These are phyloP conservation scores for Lepidium sativum DNA, from an alignment of 345 rosid species.

Conservation along the genomic window DNA sequence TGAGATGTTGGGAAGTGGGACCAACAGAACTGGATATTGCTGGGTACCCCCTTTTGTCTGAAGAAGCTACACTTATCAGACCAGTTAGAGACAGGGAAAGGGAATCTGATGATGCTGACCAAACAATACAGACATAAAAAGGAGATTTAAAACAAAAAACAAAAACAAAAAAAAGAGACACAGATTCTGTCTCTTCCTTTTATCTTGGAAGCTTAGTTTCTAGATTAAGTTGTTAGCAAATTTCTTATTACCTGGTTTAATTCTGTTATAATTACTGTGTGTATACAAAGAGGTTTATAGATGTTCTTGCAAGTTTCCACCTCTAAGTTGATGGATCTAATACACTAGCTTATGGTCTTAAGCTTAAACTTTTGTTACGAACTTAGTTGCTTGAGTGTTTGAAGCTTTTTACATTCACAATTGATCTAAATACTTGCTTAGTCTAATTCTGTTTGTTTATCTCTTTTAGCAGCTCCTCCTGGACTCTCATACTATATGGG, in stretches of 20 bases:
- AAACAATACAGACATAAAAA: constrained; percentile 12
- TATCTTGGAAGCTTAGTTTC: not conserved
- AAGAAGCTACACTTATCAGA: constrained; percentile 8
- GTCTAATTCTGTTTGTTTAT: constrained; percentile 4
- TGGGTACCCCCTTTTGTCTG: constrained; percentile 27
- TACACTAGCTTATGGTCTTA: too few species aligned
- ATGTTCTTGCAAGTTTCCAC: not conserved
- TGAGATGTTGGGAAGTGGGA: constrained; percentile 47
- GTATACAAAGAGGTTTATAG: not conserved
- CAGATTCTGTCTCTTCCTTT: constrained; percentile 7
- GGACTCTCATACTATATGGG: constrained; percentile 59
- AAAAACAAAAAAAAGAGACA: not conserved
- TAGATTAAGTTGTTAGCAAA: not conserved
- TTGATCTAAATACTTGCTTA: not conserved
- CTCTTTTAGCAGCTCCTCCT: constrained; percentile 11
- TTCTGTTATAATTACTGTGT: constrained; percentile 11
- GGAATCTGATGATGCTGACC: constrained; percentile 31
- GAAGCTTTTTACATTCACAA: not conserved
- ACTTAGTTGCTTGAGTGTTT: not conserved
- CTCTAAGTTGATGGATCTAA: too few species aligned
- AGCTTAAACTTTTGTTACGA: not conserved
- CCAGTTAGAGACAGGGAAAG: constrained; percentile 26
- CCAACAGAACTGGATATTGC: constrained; percentile 45
- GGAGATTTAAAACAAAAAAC: not conserved
- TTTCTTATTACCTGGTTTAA: constrained; percentile 2